Conservation (phyloP, 2,329 filamentous ascomycete genomes). For the Dendryphion nanum region DNA sequence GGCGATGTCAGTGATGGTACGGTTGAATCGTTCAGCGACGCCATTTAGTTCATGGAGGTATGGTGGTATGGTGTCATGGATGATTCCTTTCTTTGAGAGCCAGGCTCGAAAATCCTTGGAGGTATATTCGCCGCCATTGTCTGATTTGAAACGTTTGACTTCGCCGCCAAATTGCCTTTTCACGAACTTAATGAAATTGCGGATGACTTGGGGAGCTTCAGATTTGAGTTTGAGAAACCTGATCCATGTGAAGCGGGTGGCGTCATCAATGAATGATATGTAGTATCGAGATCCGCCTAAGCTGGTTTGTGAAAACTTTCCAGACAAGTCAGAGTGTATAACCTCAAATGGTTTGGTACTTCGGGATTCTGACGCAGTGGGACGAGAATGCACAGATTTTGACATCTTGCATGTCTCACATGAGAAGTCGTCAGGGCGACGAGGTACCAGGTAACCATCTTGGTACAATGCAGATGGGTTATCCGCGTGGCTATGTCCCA, state of each 20-base stretch:
- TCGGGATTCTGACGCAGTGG: background rate
- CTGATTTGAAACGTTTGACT: background rate
- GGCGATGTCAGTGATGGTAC: constrained; percentile 3
- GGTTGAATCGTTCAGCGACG: background rate
- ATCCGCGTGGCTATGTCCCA: background rate
- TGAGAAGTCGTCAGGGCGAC: background rate
- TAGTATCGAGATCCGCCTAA: constrained; percentile 4
- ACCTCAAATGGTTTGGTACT: background rate
- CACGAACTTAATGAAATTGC: background rate
- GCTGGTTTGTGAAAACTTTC: background rate
- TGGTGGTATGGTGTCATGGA: background rate
- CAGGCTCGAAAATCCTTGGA: background rate
- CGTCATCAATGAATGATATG: constrained; percentile 7
- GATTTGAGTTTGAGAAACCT: constrained; percentile 7
- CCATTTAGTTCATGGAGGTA: background rate
- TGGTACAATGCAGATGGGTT: background rate
- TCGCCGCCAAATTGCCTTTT: background rate
- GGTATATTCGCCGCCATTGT: background rate
- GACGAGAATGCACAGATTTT: background rate
- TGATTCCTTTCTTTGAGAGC: background rate
- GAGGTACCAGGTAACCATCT: background rate
- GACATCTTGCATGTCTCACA: background rate
- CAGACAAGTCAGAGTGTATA: background rate
- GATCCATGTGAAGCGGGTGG: constrained; percentile 3
- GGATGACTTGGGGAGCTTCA: constrained; percentile 4